These are phyloP conservation scores for Davidsoniella neocaledoniae DNA, from an alignment of 2,329 filamentous ascomycete species.

Conservation along the genomic window DNA sequence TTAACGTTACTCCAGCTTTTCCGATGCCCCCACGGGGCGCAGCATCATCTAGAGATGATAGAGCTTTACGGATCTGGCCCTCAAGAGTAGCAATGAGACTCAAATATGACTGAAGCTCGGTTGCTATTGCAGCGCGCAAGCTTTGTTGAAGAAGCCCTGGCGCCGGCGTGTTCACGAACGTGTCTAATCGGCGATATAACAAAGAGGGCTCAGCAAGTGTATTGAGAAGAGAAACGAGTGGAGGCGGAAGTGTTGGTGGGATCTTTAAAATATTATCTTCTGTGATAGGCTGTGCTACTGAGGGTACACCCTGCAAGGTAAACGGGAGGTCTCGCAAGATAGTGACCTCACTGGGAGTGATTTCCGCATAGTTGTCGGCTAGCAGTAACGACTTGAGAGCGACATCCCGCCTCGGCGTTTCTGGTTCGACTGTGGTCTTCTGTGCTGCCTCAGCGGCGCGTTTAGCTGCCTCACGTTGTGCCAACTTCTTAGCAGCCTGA, in stretches of 20 bases:
- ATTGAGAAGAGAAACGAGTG: constrained; percentile 73
- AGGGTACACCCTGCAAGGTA: constrained; percentile 81
- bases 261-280: constrained; percentile 54
- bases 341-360: constrained; percentile 46
- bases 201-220: constrained; percentile 83
- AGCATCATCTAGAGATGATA: constrained; percentile 54
- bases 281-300: constrained; percentile 63
- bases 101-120: constrained; percentile 77
- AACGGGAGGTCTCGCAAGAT: constrained; percentile 73
- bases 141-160: constrained; percentile 84
- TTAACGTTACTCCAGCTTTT: constrained; percentile 81
- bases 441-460: constrained; percentile 14
- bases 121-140: constrained; percentile 67
- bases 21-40: constrained; percentile 55
- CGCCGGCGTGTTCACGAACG: constrained; percentile 66
- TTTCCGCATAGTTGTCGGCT: constrained; percentile 37
- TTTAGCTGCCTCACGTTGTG: constrained; percentile 20
- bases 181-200: constrained; percentile 66
- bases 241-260: constrained; percentile 63
- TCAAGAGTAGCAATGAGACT: constrained; percentile 83
- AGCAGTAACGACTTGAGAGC: constrained; percentile 39
- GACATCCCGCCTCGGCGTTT: constrained; percentile 29
- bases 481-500: constrained; percentile 8
- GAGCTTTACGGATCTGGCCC: constrained; percentile 70
- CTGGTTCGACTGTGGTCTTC: constrained; percentile 14